Evolutionary conservation across 1,284 basidiomycete genomes (phyloP), one percentile per base, ranked within the genome.

Genomic region (Leccinum brunneo-olivaceum): DNA sequence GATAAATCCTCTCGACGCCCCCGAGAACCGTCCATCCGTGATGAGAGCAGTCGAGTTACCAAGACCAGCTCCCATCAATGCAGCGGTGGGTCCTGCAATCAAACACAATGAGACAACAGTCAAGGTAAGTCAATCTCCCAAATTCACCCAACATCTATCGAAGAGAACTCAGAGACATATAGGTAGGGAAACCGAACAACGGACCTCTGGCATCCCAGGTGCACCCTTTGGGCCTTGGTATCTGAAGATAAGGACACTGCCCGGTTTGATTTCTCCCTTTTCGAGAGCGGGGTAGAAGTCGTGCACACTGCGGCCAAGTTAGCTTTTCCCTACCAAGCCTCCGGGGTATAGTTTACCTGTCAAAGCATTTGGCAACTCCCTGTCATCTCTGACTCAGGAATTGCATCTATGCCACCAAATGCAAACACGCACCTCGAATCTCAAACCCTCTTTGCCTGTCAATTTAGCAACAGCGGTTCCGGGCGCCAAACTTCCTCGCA

Each of bases 141-240:
- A 41, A 43, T 50, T 53, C 56, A 75, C 73, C 73, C 39, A 79
- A 61, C 75, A 77, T 79, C 66, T 68, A 44, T 15, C 32, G 12
- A 44, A 41, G 21, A 45, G 27, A 41, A 5, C 12, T 53, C 19
- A 52, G 27, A 44, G 11, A 12, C 6, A n/a, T 32, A 11, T 11
- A 19, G 11, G 21, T 33, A 28, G 30, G n/a, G n/a, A 23, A 21
- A 41, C 68, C 15, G 23, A 36, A 38, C 8, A 23, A 50, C 60
- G 38, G 41, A 77, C 77, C 67, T 98, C 95, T 14, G 95, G 95
- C 95, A 98, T 98, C 38, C 94, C 93, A 16, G 93, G 94, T 23
- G 85, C 94, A 44, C 94, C 93, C 67, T 93, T 95, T 4, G 94
- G 94, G 18, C 94, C 94, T 64, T 95, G 89, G 65, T 98, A 98